phyloP scores from a whole-genome alignment of 352 stramenopile species.

The Globisporangium nunn region DNA sequence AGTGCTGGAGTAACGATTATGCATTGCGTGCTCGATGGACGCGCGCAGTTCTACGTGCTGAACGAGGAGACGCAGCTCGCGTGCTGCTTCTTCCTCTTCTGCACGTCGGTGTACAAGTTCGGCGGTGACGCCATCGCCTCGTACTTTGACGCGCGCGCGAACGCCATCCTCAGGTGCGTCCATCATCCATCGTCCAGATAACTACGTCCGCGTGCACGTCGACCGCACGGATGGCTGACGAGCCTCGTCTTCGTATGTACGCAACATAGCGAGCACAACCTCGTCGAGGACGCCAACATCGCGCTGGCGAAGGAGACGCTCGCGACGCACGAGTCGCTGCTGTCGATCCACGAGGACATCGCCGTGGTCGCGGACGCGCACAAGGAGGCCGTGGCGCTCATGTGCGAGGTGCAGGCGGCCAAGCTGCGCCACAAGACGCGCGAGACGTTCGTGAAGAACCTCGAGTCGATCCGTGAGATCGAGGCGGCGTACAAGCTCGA shows the following conservation, averaged over 20 bases:
- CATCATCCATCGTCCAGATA: too few species aligned
- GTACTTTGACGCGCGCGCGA: slow-evolving; percentile 77
- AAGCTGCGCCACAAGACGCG: slow-evolving; percentile 87
- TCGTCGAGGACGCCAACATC: slow-evolving; percentile 81
- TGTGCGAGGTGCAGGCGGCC: slow-evolving; percentile 81
- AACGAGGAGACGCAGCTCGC: slow-evolving; percentile 83
- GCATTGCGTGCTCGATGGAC: not conserved
- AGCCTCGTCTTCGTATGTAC: not conserved
- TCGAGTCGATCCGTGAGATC: slow-evolving; percentile 81
- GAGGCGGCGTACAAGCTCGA: slow-evolving; percentile 76
- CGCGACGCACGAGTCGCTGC: slow-evolving; percentile 72
- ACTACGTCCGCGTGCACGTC: too few species aligned
- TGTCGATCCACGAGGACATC: slow-evolving; percentile 85
- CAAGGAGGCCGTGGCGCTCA: slow-evolving; percentile 73
- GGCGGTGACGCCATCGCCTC: slow-evolving; percentile 73
- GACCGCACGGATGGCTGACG: too few species aligned
- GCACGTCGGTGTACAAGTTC: slow-evolving; percentile 83
- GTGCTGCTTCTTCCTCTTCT: slow-evolving; percentile 83
- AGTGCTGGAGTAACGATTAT: too few species aligned
- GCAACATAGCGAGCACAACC: slow-evolving; percentile 74
- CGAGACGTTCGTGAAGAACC: slow-evolving; percentile 83
- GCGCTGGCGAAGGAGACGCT: slow-evolving; percentile 77
- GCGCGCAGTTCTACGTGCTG: slow-evolving; percentile 66
- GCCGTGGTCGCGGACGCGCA: slow-evolving; percentile 64
- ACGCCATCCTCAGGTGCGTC: slow-evolving; percentile 64